Conservation (phyloP, 2,329 filamentous ascomycete genomes). For the Sporothrix inflata region DNA sequence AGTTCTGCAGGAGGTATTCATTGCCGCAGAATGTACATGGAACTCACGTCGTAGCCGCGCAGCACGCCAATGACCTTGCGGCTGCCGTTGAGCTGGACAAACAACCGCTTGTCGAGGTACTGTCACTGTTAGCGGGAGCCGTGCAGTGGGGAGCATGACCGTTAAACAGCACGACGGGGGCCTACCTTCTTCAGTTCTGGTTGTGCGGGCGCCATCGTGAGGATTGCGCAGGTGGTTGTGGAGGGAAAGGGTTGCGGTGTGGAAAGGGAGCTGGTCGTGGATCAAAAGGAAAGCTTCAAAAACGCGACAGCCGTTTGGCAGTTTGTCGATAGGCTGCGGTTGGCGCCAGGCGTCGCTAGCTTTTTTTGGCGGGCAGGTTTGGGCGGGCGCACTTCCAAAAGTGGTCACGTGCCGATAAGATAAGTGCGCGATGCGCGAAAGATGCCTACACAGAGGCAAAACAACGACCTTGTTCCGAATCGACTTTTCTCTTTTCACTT, state of each 20-base stretch:
- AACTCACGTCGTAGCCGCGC: conserved; percentile 88
- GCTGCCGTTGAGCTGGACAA: conserved; percentile 96
- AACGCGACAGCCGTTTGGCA: background rate
- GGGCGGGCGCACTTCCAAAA: background rate
- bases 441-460: conserved; percentile 1
- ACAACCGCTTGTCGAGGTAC: conserved; percentile 99
- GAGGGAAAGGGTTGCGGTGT: background rate
- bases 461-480: background rate
- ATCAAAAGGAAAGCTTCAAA: conserved; percentile 17
- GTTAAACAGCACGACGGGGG: background rate
- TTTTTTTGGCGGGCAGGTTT: conserved; percentile 18
- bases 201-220: conserved; percentile 95
- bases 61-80: conserved; percentile 95
- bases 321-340: conserved; percentile 16
- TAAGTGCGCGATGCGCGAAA: conserved; percentile 35
- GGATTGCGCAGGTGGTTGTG: conserved; percentile 16
- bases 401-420: conserved; percentile 56
- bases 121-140: conserved; percentile 44
- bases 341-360: conserved; percentile 4
- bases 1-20: accelerated
- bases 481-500: background rate
- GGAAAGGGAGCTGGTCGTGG: conserved; percentile 34
- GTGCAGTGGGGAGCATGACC: too few species aligned
- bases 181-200: conserved; percentile 96
- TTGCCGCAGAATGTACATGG: too few species aligned